Conservation (phyloP, 176 grass and related monocot genomes). For the Musa troglodytarum region DNA sequence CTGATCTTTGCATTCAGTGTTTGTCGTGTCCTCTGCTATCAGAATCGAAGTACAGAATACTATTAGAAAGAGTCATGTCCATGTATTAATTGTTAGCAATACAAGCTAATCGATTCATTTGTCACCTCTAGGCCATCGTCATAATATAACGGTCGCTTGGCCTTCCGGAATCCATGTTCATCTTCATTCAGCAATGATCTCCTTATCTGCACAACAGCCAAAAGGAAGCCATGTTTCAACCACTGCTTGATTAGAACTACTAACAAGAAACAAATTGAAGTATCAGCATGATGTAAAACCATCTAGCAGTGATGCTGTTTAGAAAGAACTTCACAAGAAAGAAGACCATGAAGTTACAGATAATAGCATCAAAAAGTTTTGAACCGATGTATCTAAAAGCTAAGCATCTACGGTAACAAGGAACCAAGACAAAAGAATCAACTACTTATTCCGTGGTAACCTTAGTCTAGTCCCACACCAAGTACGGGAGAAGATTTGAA, state of each 20-base stretch:
- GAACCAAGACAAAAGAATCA: background rate
- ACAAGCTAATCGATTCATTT: background rate
- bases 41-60: constrained; percentile 2
- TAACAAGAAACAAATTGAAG: too few relatives aligned
- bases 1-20: constrained; percentile 55
- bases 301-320: too few relatives aligned
- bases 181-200: constrained; percentile 50
- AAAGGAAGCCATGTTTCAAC: background rate
- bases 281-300: too few relatives aligned
- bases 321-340: background rate
- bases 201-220: constrained; percentile 38
- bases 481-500: too few relatives aligned
- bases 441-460: background rate
- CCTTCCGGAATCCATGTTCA: constrained; percentile 38
- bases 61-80: constrained; percentile 5
- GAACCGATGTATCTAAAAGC: background rate
- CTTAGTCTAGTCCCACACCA: too few relatives aligned
- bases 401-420: too few relatives aligned
- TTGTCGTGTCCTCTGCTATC: constrained; percentile 55
- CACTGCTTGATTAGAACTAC: too few relatives aligned
- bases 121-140: constrained; percentile 53
- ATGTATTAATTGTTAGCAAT: background rate
- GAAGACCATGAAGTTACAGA: background rate
- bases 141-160: constrained; percentile 26
- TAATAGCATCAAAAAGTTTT: background rate